Percentiles rank a stretch among this genome's conserved stretches.
phyloP scores from a whole-genome alignment of 2,329 filamentous ascomycete genomes.

The Catunica adiposa region DNA sequence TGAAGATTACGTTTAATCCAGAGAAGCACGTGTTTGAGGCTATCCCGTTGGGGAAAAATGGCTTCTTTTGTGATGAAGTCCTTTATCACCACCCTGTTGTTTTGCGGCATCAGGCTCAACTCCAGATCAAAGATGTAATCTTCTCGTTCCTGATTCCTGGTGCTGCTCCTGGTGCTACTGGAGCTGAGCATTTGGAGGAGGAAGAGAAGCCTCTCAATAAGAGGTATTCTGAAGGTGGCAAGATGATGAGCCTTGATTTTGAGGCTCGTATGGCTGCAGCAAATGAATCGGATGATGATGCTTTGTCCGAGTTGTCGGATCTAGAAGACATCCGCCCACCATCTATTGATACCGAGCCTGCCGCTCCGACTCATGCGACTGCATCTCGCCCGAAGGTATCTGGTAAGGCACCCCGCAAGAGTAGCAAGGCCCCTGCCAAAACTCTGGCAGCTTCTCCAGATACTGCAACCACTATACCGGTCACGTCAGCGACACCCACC shows the following conservation, averaged over 20 bases:
- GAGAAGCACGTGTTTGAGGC: conserved; percentile 48
- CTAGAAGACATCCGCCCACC: conserved; percentile 16
- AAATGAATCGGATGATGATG: conserved; percentile 38
- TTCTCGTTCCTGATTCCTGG: conserved; percentile 55
- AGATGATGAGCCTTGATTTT: conserved; percentile 60
- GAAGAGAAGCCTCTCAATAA: conserved; percentile 26
- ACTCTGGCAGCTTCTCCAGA: neutral
- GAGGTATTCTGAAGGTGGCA: conserved; percentile 39
- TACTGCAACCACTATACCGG: no score
- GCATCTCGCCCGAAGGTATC: conserved; percentile 2
- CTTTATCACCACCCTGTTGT: conserved; percentile 39
- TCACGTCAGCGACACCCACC: no score
- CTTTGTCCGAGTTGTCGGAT: conserved; percentile 22
- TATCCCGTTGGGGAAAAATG: conserved; percentile 44
- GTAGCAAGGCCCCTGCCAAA: neutral
- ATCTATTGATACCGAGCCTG: conserved; percentile 9
- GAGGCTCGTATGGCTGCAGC: conserved; percentile 42
- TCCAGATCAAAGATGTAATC: conserved; percentile 55
- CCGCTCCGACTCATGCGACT: neutral
- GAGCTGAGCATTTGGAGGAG: conserved; percentile 39
- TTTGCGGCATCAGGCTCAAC: conserved; percentile 45
- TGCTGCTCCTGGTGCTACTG: conserved; percentile 39
- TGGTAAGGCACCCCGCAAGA: conserved; percentile 7
- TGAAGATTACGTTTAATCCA: conserved; percentile 55
- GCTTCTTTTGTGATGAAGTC: conserved; percentile 49